These are phyloP conservation scores for Colletotrichum sojae DNA, from an alignment of 2,329 filamentous ascomycete species.

Conservation along the genomic window DNA sequence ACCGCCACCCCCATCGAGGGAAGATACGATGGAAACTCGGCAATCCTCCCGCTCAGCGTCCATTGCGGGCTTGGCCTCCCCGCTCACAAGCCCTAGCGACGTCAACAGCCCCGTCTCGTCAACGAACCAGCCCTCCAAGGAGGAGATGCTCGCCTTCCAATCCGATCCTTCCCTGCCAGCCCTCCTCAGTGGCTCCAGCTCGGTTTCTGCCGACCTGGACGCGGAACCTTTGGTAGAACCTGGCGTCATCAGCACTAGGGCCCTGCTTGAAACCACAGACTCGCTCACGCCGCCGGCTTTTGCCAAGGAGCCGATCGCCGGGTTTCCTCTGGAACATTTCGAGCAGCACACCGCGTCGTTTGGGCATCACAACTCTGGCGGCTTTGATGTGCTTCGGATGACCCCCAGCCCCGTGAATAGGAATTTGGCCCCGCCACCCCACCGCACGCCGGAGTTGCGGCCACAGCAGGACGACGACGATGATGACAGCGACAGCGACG, in stretches of 20 bases:
- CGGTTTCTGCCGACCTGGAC: slow-evolving; percentile 74
- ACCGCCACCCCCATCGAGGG: slow-evolving; percentile 53
- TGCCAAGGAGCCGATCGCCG: slow-evolving; percentile 60
- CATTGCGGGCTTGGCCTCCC: slow-evolving; percentile 62
- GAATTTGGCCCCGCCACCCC: slow-evolving; percentile 9
- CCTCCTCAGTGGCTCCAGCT: slow-evolving; percentile 74
- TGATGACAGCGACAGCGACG: slow-evolving; percentile 68
- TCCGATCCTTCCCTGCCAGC: slow-evolving; percentile 76
- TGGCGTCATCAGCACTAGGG: slow-evolving; percentile 58
- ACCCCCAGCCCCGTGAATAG: slow-evolving; percentile 20
- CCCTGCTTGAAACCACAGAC: slow-evolving; percentile 66
- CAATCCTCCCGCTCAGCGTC: slow-evolving; percentile 69
- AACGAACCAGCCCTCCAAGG: slow-evolving; percentile 55
- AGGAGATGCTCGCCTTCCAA: slow-evolving; percentile 67
- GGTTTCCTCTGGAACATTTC: slow-evolving; percentile 62
- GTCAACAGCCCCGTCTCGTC: slow-evolving; percentile 63
- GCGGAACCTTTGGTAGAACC: slow-evolving; percentile 70
- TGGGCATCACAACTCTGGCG: slow-evolving; percentile 47
- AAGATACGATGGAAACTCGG: slow-evolving; percentile 58
- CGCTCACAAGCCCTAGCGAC: slow-evolving; percentile 70
- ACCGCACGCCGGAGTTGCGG: slow-evolving; percentile 35
- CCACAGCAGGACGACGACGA: slow-evolving; percentile 56
- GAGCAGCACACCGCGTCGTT: slow-evolving; percentile 38
- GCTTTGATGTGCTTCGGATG: slow-evolving; percentile 39
- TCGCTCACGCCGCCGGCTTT: slow-evolving; percentile 68